Conservation (phyloP, 164 flowering plant genomes). For the Kingdonia uniflora region DNA sequence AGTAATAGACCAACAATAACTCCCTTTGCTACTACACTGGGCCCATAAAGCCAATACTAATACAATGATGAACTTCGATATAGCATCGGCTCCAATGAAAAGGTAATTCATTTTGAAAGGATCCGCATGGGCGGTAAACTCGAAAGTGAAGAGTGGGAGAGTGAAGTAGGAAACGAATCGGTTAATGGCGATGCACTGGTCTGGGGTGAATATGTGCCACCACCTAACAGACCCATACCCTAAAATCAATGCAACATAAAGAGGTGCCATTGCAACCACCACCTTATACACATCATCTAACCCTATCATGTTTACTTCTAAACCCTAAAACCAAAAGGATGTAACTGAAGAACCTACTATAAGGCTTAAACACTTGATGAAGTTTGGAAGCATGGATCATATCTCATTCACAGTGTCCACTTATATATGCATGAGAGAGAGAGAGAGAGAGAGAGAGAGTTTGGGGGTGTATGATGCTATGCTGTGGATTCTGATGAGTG, state of each 20-base stretch:
- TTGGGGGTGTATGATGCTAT: constrained; percentile 27
- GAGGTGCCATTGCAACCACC: constrained; percentile 38
- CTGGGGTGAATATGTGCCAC: constrained; percentile 53
- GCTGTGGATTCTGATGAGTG: constrained; percentile 20
- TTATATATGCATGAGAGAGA: neutral
- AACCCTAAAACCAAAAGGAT: neutral
- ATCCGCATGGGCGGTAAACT: constrained; percentile 42
- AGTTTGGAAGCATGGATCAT: neutral
- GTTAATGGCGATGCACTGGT: constrained; percentile 53
- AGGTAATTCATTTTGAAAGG: constrained; percentile 50
- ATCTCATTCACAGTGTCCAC: neutral
- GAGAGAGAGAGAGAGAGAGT: constrained; percentile 9
- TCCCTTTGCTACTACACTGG: constrained; percentile 46
- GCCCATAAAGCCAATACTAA: constrained; percentile 48
- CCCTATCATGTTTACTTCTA: constrained; percentile 33
- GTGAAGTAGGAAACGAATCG: constrained; percentile 58
- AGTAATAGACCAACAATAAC: constrained; percentile 59
- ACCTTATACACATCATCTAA: constrained; percentile 41
- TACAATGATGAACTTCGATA: constrained; percentile 44
- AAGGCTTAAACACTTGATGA: neutral
- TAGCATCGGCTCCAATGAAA: constrained; percentile 48
- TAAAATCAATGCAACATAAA: constrained; percentile 37
- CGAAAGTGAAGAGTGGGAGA: constrained; percentile 58
- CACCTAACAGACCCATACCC: constrained; percentile 52
- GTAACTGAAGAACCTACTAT: too few species aligned